Evolutionary conservation across 768 basidiomycete genomes (phyloP).

Genomic region (Calvatia gigantea): DNA sequence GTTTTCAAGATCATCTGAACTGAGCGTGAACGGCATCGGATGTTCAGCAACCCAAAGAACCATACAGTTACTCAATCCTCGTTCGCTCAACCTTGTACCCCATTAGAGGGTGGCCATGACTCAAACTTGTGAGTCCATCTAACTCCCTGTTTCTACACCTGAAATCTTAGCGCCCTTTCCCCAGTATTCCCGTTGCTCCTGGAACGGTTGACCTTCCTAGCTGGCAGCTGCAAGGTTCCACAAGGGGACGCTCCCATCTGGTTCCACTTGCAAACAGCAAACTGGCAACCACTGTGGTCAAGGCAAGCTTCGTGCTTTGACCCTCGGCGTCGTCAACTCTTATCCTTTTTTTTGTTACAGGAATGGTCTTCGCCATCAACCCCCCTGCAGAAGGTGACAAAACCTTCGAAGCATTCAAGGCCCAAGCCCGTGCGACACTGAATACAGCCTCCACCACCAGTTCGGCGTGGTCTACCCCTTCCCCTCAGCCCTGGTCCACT

Average conservation of each 20-base stretch:
- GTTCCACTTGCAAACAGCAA: conserved; percentile 53
- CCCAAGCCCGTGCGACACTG: conserved; percentile 34
- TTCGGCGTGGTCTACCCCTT: conserved; percentile 23
- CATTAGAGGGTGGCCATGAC: conserved; percentile 25
- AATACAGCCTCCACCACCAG: conserved; percentile 17
- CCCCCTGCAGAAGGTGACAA: conserved; percentile 33
- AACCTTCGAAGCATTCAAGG: conserved; percentile 46
- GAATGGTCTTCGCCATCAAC: conserved; percentile 71
- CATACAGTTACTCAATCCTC: conserved; percentile 47
- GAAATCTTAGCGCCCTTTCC: not conserved
- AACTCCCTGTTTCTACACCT: not conserved
- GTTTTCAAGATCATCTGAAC: not conserved
- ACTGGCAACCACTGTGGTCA: conserved; percentile 44
- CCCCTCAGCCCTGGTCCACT: conserved; percentile 30
- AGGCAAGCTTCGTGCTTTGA: conserved; percentile 17
- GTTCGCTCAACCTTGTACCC: conserved; percentile 34
- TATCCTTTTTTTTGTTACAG: conserved; percentile 18
- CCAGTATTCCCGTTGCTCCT: conserved; percentile 36
- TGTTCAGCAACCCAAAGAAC: conserved; percentile 40
- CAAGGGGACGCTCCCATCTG: conserved; percentile 45
- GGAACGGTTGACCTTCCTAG: conserved; percentile 35
- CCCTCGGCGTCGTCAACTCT: not conserved
- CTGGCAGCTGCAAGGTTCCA: conserved; percentile 35
- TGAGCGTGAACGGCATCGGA: not conserved
- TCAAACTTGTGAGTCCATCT: conserved; percentile 34